Evolutionary conservation across 306 rosid species (phyloP).

Genomic region (Cicer yamashitae): DNA sequence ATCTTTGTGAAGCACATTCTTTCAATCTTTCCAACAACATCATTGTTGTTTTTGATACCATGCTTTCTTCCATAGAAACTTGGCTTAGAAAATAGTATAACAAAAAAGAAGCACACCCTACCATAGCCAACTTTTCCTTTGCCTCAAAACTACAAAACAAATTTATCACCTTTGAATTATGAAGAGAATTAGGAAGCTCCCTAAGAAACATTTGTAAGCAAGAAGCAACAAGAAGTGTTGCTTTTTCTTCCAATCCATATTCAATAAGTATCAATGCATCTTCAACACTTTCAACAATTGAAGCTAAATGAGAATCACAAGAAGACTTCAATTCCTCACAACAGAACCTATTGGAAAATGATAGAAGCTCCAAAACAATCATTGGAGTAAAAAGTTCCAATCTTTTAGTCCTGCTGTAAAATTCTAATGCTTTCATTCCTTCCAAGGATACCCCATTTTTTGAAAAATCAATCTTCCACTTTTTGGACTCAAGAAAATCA

Average conservation of each 20-base stretch:
- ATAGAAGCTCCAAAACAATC: conserved; percentile 70
- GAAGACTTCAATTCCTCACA: conserved; percentile 76
- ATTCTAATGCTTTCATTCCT: conserved; percentile 74
- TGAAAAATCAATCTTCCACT: conserved; percentile 65
- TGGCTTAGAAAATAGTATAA: conserved; percentile 79
- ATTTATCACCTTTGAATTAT: conserved; percentile 55
- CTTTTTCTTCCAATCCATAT: conserved; percentile 75
- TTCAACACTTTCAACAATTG: conserved; percentile 56
- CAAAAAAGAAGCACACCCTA: conserved; percentile 67
- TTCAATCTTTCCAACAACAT: conserved; percentile 72
- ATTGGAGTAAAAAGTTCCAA: conserved; percentile 60
- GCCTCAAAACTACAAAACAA: conserved; percentile 58
- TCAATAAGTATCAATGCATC: conserved; percentile 77
- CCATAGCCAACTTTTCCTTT: conserved; percentile 58
- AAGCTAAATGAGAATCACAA: conserved; percentile 74
- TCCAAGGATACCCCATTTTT: conserved; percentile 62
- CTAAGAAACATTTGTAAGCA: conserved; percentile 78
- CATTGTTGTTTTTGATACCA: conserved; percentile 62
- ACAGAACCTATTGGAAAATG: conserved; percentile 79
- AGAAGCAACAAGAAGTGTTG: conserved; percentile 68
- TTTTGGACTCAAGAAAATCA: conserved; percentile 63
- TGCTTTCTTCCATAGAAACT: conserved; percentile 76
- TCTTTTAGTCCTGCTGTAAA: conserved; percentile 71
- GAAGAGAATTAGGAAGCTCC: conserved; percentile 65
- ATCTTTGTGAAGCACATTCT: conserved; percentile 63